Evolutionary conservation across 495 filamentous ascomycete genomes (phyloP).

Genomic region (Neurospora sp.): DNA sequence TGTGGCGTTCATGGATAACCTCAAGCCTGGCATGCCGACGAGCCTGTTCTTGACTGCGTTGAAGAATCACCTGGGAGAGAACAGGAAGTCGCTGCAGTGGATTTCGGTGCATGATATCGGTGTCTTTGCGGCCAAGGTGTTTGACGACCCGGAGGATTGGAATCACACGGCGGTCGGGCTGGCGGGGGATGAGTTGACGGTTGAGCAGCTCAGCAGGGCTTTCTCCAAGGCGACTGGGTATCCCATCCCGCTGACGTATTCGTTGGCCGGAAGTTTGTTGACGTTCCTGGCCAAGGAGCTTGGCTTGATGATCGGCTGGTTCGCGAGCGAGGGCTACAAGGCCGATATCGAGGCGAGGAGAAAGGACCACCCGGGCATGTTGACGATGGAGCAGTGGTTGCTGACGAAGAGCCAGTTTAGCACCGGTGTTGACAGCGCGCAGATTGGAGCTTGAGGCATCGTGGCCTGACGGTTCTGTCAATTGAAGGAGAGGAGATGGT

Average conservation of each 20-base stretch:
- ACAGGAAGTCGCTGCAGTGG: slow-evolving; percentile 42
- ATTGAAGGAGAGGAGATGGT: no score
- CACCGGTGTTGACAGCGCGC: neutral
- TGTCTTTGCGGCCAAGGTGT: slow-evolving; percentile 50
- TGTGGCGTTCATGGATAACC: slow-evolving; percentile 58
- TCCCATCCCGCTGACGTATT: slow-evolving; percentile 27
- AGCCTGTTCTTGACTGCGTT: slow-evolving; percentile 50
- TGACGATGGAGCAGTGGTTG: slow-evolving; percentile 35
- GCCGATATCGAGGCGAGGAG: slow-evolving; percentile 31
- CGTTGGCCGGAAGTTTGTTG: slow-evolving; percentile 28
- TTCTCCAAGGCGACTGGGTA: slow-evolving; percentile 30
- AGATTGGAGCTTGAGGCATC: neutral
- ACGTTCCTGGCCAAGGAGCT: slow-evolving; percentile 31
- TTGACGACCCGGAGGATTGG: slow-evolving; percentile 31
- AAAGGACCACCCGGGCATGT: slow-evolving; percentile 25
- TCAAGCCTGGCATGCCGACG: slow-evolving; percentile 46
- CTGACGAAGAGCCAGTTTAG: slow-evolving; percentile 28
- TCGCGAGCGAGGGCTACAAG: slow-evolving; percentile 33
- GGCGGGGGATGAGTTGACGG: slow-evolving; percentile 37
- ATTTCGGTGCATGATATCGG: slow-evolving; percentile 55
- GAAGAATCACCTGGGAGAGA: slow-evolving; percentile 29
- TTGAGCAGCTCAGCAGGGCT: slow-evolving; percentile 25
- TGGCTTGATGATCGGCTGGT: slow-evolving; percentile 36
- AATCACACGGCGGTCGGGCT: slow-evolving; percentile 29
- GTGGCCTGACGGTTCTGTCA: no score